Evolutionary conservation across 2,329 filamentous ascomycete genomes (phyloP), one percentile per base, ranked within the genome.

Genomic region (Dothiorella sarmentorum): DNA sequence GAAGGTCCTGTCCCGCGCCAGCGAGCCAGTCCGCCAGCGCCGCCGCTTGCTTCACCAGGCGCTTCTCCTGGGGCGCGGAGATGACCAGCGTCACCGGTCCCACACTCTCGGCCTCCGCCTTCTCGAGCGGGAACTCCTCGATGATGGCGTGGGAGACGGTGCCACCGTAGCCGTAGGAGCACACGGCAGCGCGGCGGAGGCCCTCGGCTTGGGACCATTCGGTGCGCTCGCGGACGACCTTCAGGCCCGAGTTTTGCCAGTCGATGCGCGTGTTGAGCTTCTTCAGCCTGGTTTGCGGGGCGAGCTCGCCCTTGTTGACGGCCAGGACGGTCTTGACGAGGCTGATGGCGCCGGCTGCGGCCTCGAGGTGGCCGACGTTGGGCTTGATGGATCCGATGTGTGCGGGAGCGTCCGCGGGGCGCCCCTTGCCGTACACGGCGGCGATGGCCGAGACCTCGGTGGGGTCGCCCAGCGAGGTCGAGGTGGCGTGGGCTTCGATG

Each of bases 391-490:
- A 58, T 1, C 70, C 70, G n/a, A 73, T 61, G 76, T 0, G 77
- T 68, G 61, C 81, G 76, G 0, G 69, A 64, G 59, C 79, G 79
- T 20, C 80, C 59, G 80, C 1, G 83, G 71, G 7, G 82, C 71
- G 51, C 2, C 52, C 60, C 20, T 44, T 33, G 24, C 63, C 63
- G 47, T 63, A 64, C 1, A 64, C 62, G 7, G 43, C 45, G 5
- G 61, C 29, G 18, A 67, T 63, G 29, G 64, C 64, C 15, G 59
- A 61, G 20, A 66, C 58, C 38, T 67, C 62, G 57, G 64, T 61
- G n/a, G 61, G 44, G n/a, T 70, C 65, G 13, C 65, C 65, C 15
- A 66, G 18, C 2, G 62, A 61, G 2, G 65, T 66, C 7, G 62
- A 63, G 45, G 61, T 64, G 52, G 60, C 68, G 64, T 57, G 66